Conservation (phyloP, 2,329 filamentous ascomycete genomes). For the Pseudovirgaria hyperparasitica region DNA sequence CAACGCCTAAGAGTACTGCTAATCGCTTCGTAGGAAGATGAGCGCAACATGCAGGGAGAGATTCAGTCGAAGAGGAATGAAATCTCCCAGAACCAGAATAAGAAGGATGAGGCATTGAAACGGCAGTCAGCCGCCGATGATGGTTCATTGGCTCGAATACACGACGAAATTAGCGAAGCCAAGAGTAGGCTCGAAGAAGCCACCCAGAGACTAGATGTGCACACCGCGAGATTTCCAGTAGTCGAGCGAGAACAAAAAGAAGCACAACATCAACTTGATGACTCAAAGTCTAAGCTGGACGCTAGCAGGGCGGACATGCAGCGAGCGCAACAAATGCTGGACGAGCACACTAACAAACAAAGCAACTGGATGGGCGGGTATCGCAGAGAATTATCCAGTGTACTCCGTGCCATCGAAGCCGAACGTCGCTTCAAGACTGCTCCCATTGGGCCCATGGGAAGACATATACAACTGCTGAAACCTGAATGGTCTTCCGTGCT, state of each 20-base stretch:
- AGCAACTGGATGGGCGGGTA: conserved; percentile 53
- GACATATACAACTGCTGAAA: conserved; percentile 61
- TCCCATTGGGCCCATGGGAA: conserved; percentile 75
- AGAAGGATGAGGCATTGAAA: conserved; percentile 31
- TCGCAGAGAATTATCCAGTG: conserved; percentile 44
- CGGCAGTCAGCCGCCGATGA: conserved; percentile 53
- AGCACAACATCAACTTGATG: conserved; percentile 13
- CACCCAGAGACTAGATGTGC: conserved; percentile 26
- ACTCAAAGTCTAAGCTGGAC: conserved; percentile 13
- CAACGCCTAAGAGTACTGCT: no score
- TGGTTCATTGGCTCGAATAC: conserved; percentile 51
- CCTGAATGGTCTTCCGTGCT: conserved; percentile 74
- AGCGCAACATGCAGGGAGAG: conserved; percentile 11
- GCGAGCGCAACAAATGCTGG: conserved; percentile 38
- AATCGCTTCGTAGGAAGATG: no score
- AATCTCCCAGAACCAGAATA: conserved; percentile 34
- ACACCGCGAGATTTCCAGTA: conserved; percentile 21
- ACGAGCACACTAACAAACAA: conserved; percentile 41
- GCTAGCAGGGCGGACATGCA: conserved; percentile 36
- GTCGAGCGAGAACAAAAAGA: conserved; percentile 23
- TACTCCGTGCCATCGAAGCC: conserved; percentile 56
- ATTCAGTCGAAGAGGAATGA: conserved; percentile 27
- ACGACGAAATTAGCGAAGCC: conserved; percentile 46
- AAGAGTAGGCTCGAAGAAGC: conserved; percentile 38
- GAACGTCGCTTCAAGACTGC: conserved; percentile 55